phyloP scores from a whole-genome alignment of 176 grass and related monocot species.

The Oryza rufipogon region DNA sequence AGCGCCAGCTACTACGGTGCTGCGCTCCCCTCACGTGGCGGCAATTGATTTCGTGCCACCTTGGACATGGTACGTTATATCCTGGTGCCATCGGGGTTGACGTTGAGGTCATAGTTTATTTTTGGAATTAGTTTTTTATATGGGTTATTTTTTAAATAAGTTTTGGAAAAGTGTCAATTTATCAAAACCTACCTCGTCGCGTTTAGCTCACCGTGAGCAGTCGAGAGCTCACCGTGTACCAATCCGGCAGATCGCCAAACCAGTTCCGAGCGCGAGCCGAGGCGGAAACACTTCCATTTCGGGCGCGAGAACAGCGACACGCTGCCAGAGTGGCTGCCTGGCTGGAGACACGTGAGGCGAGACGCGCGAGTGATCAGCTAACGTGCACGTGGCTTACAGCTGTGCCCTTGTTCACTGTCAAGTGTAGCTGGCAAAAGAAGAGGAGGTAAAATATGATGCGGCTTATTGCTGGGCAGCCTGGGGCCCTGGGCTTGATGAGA shows the following conservation, averaged over 20 bases:
- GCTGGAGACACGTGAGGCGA: neutral
- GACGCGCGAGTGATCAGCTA: neutral
- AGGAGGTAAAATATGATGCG: neutral
- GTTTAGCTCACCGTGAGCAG: neutral
- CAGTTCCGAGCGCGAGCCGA: neutral
- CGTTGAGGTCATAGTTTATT: too few relatives aligned
- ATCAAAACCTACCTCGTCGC: neutral
- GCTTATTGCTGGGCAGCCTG: too few relatives aligned
- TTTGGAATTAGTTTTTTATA: too few relatives aligned
- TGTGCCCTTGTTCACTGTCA: neutral
- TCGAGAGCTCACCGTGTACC: neutral
- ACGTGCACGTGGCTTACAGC: neutral
- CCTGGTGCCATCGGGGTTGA: too few relatives aligned
- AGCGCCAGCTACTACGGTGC: too few relatives aligned
- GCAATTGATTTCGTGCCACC: too few relatives aligned
- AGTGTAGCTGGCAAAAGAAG: neutral
- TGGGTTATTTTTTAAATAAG: too few relatives aligned
- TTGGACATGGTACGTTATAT: too few relatives aligned
- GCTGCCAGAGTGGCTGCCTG: too few relatives aligned
- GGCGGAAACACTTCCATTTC: constrained; percentile 2
- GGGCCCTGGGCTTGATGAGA: too few relatives aligned
- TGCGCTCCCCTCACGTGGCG: too few relatives aligned
- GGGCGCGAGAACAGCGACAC: neutral
- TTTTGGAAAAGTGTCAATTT: too few relatives aligned
- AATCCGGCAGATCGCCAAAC: constrained; percentile 30